phyloP scores from a whole-genome alignment of 176 grass and related monocot species.

The Melocanna baccifera region DNA sequence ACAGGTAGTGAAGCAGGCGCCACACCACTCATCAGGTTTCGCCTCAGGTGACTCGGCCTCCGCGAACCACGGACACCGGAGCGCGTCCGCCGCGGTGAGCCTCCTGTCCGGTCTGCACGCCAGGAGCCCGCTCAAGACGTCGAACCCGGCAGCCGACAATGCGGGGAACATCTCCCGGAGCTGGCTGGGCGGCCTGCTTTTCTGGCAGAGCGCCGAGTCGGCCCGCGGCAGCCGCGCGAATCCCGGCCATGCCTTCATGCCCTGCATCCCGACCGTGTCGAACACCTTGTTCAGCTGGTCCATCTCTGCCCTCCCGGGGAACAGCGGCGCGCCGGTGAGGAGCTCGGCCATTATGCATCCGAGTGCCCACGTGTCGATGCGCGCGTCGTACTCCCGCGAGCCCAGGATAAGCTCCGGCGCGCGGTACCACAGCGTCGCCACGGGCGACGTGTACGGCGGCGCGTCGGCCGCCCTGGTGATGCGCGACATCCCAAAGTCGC shows the following conservation, averaged over 20 bases:
- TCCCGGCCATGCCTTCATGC: background rate
- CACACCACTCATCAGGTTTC: background rate
- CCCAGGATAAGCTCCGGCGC: slow-evolving; percentile 43
- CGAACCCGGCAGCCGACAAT: slow-evolving; percentile 26
- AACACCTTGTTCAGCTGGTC: slow-evolving; percentile 44
- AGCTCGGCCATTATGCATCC: slow-evolving; percentile 53
- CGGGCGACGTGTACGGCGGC: slow-evolving; percentile 26
- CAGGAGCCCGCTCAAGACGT: slow-evolving; percentile 33
- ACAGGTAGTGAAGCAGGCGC: background rate
- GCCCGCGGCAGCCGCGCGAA: slow-evolving; percentile 16
- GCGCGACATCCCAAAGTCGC: slow-evolving; percentile 43
- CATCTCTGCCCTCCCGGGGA: slow-evolving; percentile 26
- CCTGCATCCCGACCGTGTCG: slow-evolving; percentile 2
- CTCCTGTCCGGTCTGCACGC: slow-evolving; percentile 30
- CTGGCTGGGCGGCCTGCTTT: background rate
- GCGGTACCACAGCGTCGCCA: slow-evolving; percentile 42
- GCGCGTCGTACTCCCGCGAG: slow-evolving; percentile 18
- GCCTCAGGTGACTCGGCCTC: background rate
- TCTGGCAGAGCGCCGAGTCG: slow-evolving; percentile 1
- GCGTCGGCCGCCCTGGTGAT: background rate
- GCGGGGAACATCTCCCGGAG: slow-evolving; percentile 32
- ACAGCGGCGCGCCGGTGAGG: slow-evolving; percentile 17
- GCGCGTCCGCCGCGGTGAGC: slow-evolving; percentile 26
- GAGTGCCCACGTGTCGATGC: slow-evolving; percentile 45
- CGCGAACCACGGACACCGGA: slow-evolving; percentile 34